These are phyloP conservation scores for Phoma sp. DNA, from an alignment of 2,329 filamentous ascomycete species.

Conservation along the genomic window DNA sequence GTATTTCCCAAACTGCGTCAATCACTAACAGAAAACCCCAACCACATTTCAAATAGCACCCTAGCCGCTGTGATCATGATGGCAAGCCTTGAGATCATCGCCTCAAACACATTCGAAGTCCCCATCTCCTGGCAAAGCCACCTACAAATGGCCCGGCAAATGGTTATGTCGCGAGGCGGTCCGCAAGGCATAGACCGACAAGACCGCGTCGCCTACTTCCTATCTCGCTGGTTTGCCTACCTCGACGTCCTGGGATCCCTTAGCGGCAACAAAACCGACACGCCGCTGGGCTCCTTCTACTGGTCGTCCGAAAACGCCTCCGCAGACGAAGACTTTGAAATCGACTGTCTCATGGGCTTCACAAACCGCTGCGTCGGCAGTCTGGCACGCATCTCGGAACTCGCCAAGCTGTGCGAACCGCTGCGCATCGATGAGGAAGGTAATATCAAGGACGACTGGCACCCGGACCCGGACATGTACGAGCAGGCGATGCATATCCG, in stretches of 20 bases:
- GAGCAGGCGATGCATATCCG: constrained; percentile 67
- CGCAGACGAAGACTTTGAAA: constrained; percentile 69
- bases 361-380: constrained; percentile 74
- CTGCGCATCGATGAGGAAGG: constrained; percentile 66
- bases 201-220: constrained; percentile 70
- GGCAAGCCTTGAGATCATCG: constrained; percentile 82
- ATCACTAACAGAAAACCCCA: constrained; percentile 63
- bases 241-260: constrained; percentile 80
- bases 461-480: constrained; percentile 62
- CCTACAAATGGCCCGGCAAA: constrained; percentile 75
- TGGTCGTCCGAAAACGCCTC: constrained; percentile 54
- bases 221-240: constrained; percentile 84
- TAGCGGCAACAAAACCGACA: constrained; percentile 61
- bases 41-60: constrained; percentile 70
- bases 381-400: constrained; percentile 73
- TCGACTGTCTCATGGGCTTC: constrained; percentile 84
- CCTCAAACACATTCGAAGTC: constrained; percentile 81
- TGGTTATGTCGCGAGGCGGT: constrained; percentile 73
- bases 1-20: constrained; percentile 76
- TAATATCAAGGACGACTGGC: constrained; percentile 64
- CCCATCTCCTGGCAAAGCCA: constrained; percentile 82
- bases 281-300: constrained; percentile 53
- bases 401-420: constrained; percentile 73
- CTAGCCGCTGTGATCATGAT: constrained; percentile 86
- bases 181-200: constrained; percentile 61